Percentiles rank a stretch among this genome's conserved stretches.
Conservation (phyloP, 2,329 filamentous ascomycete genomes). For the Bipolaris bicolor region DNA sequence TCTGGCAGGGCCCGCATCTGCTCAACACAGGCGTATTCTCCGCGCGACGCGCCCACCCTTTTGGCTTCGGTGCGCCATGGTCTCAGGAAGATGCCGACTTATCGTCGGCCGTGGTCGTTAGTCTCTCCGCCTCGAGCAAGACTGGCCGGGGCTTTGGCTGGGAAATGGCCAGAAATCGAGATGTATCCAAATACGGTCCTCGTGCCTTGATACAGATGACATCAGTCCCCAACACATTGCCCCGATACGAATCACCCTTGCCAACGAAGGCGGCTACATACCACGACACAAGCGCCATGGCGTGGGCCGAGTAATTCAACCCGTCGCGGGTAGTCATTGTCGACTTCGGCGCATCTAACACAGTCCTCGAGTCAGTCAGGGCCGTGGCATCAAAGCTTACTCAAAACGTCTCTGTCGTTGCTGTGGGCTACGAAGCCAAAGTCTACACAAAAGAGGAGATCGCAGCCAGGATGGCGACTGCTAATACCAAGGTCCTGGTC, state of each 20-base stretch:
- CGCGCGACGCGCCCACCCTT: neutral
- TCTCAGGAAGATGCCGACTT: neutral
- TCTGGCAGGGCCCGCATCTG: too few relatives aligned
- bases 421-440: constrained; percentile 5
- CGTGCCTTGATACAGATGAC: constrained; percentile 1
- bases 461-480: neutral
- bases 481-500: neutral
- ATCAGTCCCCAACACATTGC: neutral
- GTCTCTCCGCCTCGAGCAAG: constrained; percentile 1
- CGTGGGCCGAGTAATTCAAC: neutral
- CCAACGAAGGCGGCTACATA: neutral
- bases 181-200: neutral
- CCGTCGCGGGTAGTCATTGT: neutral
- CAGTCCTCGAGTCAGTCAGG: neutral
- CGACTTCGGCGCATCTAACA: neutral
- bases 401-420: neutral
- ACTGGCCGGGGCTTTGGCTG: constrained; percentile 2
- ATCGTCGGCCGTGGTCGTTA: neutral
- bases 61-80: constrained; percentile 4
- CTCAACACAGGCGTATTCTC: neutral
- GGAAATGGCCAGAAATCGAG: constrained; percentile 3
- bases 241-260: neutral
- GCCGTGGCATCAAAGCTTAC: neutral
- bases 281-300: neutral
- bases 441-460: neutral